Percentiles rank a stretch among this genome's conserved stretches.
phyloP scores from a whole-genome alignment of 169 alveolate genomes.

The Eimeria mitis region DNA sequence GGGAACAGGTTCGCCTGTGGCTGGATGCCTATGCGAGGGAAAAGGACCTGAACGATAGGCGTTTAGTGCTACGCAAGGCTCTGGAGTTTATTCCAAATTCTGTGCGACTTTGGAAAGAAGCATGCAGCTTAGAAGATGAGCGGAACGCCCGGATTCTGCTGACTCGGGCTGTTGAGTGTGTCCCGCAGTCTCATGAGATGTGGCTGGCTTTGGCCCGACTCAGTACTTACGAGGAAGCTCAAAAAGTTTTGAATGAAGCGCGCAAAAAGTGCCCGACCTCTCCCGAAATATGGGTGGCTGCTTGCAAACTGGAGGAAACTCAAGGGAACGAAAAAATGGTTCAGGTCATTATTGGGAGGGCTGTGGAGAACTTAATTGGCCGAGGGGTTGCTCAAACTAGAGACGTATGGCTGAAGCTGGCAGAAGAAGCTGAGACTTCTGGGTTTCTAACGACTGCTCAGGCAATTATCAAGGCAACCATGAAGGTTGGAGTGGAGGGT shows the following conservation, averaged over 20 bases:
- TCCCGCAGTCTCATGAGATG: slow-evolving; percentile 98
- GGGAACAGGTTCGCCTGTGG: slow-evolving; percentile 95
- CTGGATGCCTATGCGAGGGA: slow-evolving; percentile 97
- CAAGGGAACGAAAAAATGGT: slow-evolving; percentile 87
- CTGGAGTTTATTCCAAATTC: slow-evolving; percentile 98
- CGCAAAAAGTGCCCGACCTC: slow-evolving; percentile 97
- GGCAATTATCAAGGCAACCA: slow-evolving; percentile 85
- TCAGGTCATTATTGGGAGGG: slow-evolving; percentile 85
- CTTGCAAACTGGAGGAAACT: slow-evolving; percentile 98
- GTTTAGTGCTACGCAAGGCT: slow-evolving; percentile 96
- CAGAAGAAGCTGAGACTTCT: slow-evolving; percentile 88
- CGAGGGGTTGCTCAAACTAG: slow-evolving; percentile 86
- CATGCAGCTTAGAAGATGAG: slow-evolving; percentile 97
- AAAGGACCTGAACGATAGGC: slow-evolving; percentile 92
- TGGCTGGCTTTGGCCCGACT: slow-evolving; percentile 99
- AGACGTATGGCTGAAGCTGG: slow-evolving; percentile 86
- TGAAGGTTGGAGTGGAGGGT: slow-evolving; percentile 83
- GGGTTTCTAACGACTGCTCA: slow-evolving; percentile 86
- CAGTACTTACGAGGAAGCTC: slow-evolving; percentile 98
- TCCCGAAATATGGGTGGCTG: slow-evolving; percentile 97
- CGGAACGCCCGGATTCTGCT: slow-evolving; percentile 96
- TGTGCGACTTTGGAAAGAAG: slow-evolving; percentile 98
- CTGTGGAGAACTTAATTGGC: slow-evolving; percentile 84
- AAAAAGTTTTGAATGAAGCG: slow-evolving; percentile 98
- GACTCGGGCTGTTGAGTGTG: slow-evolving; percentile 99